Evolutionary conservation across 306 rosid species (phyloP), one percentile per base, ranked within the genome.

Genomic region (Urtica urens): DNA sequence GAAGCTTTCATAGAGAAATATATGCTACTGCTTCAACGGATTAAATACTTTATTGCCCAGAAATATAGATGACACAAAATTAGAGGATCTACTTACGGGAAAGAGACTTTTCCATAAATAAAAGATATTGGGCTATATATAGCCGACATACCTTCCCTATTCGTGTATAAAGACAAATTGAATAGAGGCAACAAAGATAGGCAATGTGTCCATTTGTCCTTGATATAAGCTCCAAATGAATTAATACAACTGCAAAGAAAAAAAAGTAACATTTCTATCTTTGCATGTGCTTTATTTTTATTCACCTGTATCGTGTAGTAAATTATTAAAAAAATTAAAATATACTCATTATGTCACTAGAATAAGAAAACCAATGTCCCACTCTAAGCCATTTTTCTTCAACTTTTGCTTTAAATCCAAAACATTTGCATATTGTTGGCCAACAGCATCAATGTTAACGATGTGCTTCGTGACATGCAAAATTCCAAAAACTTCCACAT

Each of bases 401-500:
- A 5, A 18, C 38, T 34, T 15, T 34, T 15, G 10, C 39, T 34
- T 6, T 10, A 12, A 2, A 18, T 39, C 44, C 25, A 28, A 14
- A 34, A 39, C 24, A 46, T 52, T 23, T 31, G 34, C 10, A 47
- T n/a, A n/a, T n/a, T n/a, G n/a, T 44, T 25, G 35, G 55, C 25
- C 20, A 20, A 23, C 23, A 23, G 23, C 29, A 27, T 46, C 58
- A 55, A 30, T 19, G 34, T 23, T 58, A 46, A 21, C 8, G 16
- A 12, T 17, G 30, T 26, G 19, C 47, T 55, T 34, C 19, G 42
- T 39, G 47, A 18, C 49, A 46, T 10, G 5, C 21, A 17, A 31
- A 46, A 41, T 50, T 55, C 50, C 51, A 25, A 55, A 15, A n/a
- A n/a, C n/a, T 9, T 64, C 62, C 62, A 55, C 51, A 31, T 45